Evolutionary conservation across 2,329 filamentous ascomycete genomes (phyloP), one percentile per base, ranked within the genome.

Genomic region (Xylariales sp.): DNA sequence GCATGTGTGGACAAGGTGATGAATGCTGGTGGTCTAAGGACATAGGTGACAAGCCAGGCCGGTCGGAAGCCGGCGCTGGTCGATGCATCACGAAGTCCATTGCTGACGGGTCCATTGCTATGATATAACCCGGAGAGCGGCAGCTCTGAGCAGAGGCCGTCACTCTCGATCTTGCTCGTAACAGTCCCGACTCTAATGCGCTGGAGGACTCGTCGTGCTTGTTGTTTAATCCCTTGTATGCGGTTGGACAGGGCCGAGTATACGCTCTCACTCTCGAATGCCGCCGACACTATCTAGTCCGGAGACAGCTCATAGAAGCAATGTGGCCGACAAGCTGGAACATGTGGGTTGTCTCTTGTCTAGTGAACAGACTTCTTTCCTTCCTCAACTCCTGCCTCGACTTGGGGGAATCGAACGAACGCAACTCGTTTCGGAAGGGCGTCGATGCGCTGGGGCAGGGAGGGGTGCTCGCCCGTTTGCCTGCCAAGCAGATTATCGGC

Each of bases 1-100:
- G 55, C 16, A 60, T 38, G 15, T 55, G 57, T 24, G 58, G 58
- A 37, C 58, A 61, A 14, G 50, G 50, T 28, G 53, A 47, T 8
- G 51, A 46, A 11, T 50, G 43, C 36, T 44, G 37, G 7, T 53
- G 51, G 20, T 54, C 48, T 11, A 49, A 47, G 20, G 22, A 28
- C 7, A 46, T 42, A n/a, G 49, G 31, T 20, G 45, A 31, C n/a
- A 47, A 35, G 20, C 41, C 35, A 15, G 33, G 36, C 24, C 47
- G 50, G 35, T 52, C 51, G n/a, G 36, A 39, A 25, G 36, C 5
- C 12, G 50, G 43, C 14, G 51, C 48, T 27, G 51, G 27, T 12
- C 18, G 25, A 14, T 47, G 52, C 50, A 54, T 55, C 40, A 53
- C 47, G 32, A 50, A 60, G 34, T 60, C 55, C 52, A 56, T 57